Evolutionary conservation across 768 basidiomycete genomes (phyloP), one percentile per base, ranked within the genome.

Genomic region (Agrocybe praecox): DNA sequence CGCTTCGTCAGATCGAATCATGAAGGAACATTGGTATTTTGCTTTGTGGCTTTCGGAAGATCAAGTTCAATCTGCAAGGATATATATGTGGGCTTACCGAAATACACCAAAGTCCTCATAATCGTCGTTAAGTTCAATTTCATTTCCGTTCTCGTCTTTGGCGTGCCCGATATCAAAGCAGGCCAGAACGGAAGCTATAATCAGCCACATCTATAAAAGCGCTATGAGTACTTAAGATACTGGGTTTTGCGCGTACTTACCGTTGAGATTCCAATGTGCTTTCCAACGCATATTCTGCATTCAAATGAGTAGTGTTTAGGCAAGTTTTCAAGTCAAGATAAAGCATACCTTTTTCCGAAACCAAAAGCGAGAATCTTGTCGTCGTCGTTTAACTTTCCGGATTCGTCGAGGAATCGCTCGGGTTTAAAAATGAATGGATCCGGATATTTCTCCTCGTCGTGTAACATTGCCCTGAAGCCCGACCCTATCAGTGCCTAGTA

Each of bases 111-210:
- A 24, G 1, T 45, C 43, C 8, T 24, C 33, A 44, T 52, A 63
- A 10, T 56, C 57, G 22, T 46, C 33, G 0, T 55, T 43, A 11
- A 55, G 49, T 21, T 60, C 56, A 18, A 69, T 62, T n/a, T 59
- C 58, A 1, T 55, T 55, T 4, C 71, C 71, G 17, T 63, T 53
- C 15, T 53, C 53, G 46, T 73, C 70, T 1, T 67, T 56, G 4
- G 65, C 59, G 11, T 68, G 67, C 2, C 50, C 26, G 40, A 76
- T 65, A 46, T 68, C 40, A 60, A 69, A 76, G 21, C 65, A 53
- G n/a, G 63, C 61, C 10, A 76, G 63, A 12, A 76, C 61, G 2
- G 68, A 64, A 1, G 69, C 67, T 7, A 68, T 59, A 2, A 52
- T 50, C 8, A 72, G 42, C 59, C 61, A 72, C 21, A 72, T 48